phyloP scores from a whole-genome alignment of 2,329 filamentous ascomycete species.

The Aspergillus piperis region DNA sequence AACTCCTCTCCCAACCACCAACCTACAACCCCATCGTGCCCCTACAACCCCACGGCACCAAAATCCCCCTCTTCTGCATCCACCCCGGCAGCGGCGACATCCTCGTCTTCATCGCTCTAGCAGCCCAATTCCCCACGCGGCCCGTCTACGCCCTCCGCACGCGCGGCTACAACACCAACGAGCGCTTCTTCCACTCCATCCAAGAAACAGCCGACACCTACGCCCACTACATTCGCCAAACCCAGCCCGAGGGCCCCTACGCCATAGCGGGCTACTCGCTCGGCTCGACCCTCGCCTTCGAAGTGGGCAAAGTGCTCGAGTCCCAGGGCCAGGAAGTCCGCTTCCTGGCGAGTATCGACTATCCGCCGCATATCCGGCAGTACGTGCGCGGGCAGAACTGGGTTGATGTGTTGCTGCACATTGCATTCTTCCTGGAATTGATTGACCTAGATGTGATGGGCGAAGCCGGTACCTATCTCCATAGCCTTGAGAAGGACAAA shows the following conservation, averaged over 20 bases:
- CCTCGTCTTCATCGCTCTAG: conserved; percentile 37
- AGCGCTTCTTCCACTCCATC: conserved; percentile 39
- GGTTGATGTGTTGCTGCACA: background rate
- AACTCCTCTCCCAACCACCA: background rate
- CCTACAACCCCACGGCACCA: conserved; percentile 26
- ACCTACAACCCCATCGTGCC: conserved; percentile 26
- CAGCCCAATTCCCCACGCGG: conserved; percentile 30
- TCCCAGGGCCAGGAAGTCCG: conserved; percentile 35
- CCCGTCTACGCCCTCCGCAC: conserved; percentile 53
- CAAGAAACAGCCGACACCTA: conserved; percentile 45
- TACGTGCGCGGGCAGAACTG: conserved; percentile 4
- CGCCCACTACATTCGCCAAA: conserved; percentile 35
- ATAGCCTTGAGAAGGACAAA: background rate
- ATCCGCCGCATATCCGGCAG: conserved; percentile 9
- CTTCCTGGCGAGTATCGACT: conserved; percentile 30
- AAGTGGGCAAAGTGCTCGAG: conserved; percentile 50
- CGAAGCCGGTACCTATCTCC: background rate
- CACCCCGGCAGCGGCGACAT: conserved; percentile 41
- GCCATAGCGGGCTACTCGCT: conserved; percentile 53
- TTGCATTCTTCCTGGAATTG: conserved; percentile 1
- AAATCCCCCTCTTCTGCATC: conserved; percentile 33
- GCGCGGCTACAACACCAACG: conserved; percentile 29
- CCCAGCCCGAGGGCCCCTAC: conserved; percentile 53
- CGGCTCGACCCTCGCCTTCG: conserved; percentile 52
- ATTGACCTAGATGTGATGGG: background rate